Evolutionary conservation across 1,139 yeast species (phyloP).

Genomic region (Torulaspora pretoriensis): DNA sequence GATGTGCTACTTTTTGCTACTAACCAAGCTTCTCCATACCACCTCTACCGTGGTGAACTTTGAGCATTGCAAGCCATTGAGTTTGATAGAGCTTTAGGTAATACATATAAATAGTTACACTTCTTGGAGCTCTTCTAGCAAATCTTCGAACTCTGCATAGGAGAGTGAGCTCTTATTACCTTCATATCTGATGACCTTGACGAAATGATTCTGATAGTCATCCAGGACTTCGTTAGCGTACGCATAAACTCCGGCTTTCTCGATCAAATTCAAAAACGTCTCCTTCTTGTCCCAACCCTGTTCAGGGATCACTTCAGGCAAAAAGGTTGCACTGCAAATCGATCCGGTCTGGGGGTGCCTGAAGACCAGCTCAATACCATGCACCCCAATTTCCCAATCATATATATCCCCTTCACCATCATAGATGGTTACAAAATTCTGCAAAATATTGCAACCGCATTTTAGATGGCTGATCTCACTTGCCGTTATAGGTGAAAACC

Average conservation of each 20-base stretch:
- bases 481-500: slow-evolving; percentile 64
- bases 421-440: slow-evolving; percentile 30
- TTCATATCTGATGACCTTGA: slow-evolving; percentile 34
- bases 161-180: slow-evolving; percentile 30
- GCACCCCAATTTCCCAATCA: slow-evolving; percentile 79
- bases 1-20: slow-evolving; percentile 73
- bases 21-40: slow-evolving; percentile 73
- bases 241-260: slow-evolving; percentile 49
- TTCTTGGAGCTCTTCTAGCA: slow-evolving; percentile 9
- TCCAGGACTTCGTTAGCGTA: slow-evolving; percentile 21
- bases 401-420: slow-evolving; percentile 31
- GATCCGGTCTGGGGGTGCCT: slow-evolving; percentile 41
- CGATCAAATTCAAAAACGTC: slow-evolving; percentile 65
- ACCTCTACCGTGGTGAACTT: slow-evolving; percentile 40
- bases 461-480: slow-evolving; percentile 51
- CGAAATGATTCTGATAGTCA: slow-evolving; percentile 28
- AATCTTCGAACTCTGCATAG: slow-evolving; percentile 23
- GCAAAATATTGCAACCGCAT: slow-evolving; percentile 39
- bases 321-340: slow-evolving; percentile 65
- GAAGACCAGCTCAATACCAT: slow-evolving; percentile 62
- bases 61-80: not conserved
- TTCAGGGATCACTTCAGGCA: slow-evolving; percentile 89
- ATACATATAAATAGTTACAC: not conserved
- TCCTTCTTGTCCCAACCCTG: slow-evolving; percentile 76
- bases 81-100: not conserved